Percentiles rank a stretch among this genome's conserved stretches.
Evolutionary conservation across 768 basidiomycete genomes (phyloP).

Genomic region (Amanita fuliginea): DNA sequence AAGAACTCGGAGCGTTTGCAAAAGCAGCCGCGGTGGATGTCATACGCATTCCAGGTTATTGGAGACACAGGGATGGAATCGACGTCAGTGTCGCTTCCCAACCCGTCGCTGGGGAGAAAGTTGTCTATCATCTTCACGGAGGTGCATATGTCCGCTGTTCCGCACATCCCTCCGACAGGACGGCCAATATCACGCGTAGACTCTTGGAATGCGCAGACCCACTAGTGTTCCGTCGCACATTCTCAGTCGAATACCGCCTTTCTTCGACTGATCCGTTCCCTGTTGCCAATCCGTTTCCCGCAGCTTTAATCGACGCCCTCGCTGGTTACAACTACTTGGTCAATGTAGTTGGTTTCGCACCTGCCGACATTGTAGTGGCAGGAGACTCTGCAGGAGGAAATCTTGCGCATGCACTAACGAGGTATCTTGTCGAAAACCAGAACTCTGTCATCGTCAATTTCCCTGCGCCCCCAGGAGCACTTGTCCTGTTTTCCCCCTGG

Average conservation of each 20-base stretch:
- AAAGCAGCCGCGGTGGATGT: conserved; percentile 26
- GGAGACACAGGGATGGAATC: conserved; percentile 33
- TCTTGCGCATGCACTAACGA: conserved; percentile 27
- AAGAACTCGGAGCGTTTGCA: conserved; percentile 30
- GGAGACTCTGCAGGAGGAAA: conserved; percentile 51
- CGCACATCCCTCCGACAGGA: conserved; percentile 41
- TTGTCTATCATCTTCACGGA: conserved; percentile 50
- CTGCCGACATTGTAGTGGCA: conserved; percentile 30
- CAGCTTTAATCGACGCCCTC: conserved; percentile 39
- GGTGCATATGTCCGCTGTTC: conserved; percentile 45
- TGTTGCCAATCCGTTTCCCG: conserved; percentile 34
- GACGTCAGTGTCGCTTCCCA: conserved; percentile 23
- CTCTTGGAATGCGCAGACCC: conserved; percentile 32
- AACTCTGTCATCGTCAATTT: conserved; percentile 10
- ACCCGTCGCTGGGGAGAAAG: conserved; percentile 39
- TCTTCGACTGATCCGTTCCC: conserved; percentile 32
- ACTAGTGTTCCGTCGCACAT: conserved; percentile 26
- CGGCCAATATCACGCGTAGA: conserved; percentile 32
- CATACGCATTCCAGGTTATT: conserved; percentile 44
- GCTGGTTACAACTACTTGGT: conserved; percentile 42
- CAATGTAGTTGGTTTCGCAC: conserved; percentile 25
- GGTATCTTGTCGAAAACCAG: conserved; percentile 25
- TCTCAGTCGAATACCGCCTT: conserved; percentile 66
- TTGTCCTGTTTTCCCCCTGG: conserved; percentile 16
- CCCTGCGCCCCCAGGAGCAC: conserved; percentile 15